A percentile compares a stretch with the other conserved stretches of the same genome.
These are phyloP conservation scores for Hymenoscyphus fraxineus DNA, from an alignment of 2,329 filamentous ascomycete species.

Conservation along the genomic window DNA sequence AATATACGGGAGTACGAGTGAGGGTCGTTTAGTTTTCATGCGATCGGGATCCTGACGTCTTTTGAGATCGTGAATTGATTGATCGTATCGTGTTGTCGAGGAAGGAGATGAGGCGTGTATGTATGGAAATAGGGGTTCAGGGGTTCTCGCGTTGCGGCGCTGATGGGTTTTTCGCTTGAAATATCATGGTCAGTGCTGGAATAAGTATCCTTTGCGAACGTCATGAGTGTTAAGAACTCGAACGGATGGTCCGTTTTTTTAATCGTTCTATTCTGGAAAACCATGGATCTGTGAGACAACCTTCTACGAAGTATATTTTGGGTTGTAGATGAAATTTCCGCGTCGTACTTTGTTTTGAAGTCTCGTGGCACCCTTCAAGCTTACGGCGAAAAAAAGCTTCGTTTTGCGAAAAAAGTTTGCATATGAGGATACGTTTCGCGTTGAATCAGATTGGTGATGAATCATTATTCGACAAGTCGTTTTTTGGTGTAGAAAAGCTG, in stretches of 20 bases:
- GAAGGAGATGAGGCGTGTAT: neutral
- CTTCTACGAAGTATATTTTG: too few species aligned
- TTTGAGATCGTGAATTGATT: neutral
- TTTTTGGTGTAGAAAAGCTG: neutral
- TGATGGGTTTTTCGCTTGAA: neutral
- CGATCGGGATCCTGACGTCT: neutral
- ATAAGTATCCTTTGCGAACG: neutral
- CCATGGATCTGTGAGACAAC: too few species aligned
- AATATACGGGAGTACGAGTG: too few species aligned
- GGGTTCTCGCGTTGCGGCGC: neutral
- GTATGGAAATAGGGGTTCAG: constrained; percentile 2
- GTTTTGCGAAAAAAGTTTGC: neutral
- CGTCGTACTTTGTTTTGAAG: too few species aligned
- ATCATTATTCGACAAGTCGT: neutral
- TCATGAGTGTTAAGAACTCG: neutral
- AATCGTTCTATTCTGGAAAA: neutral
- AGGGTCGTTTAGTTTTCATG: neutral
- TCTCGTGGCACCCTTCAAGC: too few species aligned
- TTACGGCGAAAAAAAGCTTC: neutral
- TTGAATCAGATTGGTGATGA: neutral
- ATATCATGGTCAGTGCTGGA: neutral
- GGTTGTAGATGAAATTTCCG: too few species aligned
- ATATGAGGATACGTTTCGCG: neutral
- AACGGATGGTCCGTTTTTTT: neutral
- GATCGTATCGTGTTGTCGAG: too few species aligned